Evolutionary conservation across 2,329 filamentous ascomycete genomes (phyloP).

Genomic region (Penicillium sp.): DNA sequence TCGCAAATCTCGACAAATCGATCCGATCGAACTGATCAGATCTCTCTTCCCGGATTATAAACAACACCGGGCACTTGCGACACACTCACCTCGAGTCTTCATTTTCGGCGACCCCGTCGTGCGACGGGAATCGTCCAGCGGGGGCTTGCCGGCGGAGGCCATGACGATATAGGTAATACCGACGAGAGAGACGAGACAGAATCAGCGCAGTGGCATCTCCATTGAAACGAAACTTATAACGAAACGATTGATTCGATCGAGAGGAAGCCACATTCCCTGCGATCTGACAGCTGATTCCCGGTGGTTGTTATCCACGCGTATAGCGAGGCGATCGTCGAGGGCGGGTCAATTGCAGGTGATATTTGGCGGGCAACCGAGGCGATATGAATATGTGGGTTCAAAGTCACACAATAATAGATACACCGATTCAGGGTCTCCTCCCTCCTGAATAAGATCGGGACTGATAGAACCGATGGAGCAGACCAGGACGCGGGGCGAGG

Average conservation of each 20-base stretch:
- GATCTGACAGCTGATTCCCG: constrained; percentile 20
- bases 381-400: constrained; percentile 18
- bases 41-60: constrained; percentile 7
- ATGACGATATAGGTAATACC: constrained; percentile 42
- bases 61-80: constrained; percentile 14
- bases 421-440: constrained; percentile 21
- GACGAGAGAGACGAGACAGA: constrained; percentile 37
- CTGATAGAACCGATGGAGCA: constrained; percentile 28
- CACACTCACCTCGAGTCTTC: constrained; percentile 55
- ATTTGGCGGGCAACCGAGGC: constrained; percentile 15
- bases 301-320: constrained; percentile 26
- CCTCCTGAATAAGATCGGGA: constrained; percentile 26
- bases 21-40: constrained; percentile 16
- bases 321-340: constrained; percentile 18
- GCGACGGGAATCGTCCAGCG: constrained; percentile 54
- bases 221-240: constrained; percentile 46
- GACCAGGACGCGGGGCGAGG: constrained; percentile 33
- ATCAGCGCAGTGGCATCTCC: constrained; percentile 48
- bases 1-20: constrained; percentile 4
- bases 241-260: constrained; percentile 35
- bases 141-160: constrained; percentile 52
- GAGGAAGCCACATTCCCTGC: constrained; percentile 48
- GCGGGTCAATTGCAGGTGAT: constrained; percentile 29
- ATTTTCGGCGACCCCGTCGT: constrained; percentile 54
- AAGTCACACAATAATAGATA: constrained; percentile 25